Conservation (phyloP, 78 protist genomes). For the Neovahlkampfia damariscottae region DNA sequence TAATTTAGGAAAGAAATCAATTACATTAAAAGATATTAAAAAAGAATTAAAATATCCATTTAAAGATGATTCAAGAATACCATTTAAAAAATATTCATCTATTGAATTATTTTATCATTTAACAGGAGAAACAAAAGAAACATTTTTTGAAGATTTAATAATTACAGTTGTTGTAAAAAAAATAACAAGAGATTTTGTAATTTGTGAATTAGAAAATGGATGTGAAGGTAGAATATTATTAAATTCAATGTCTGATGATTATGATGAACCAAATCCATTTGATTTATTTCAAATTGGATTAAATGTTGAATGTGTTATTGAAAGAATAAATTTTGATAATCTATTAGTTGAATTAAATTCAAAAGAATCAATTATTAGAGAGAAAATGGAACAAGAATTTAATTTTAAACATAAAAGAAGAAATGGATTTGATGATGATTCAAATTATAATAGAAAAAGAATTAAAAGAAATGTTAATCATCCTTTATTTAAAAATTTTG, state of each 20-base stretch:
- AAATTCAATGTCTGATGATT: no score
- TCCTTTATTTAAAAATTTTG: neutral
- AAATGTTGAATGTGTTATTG: neutral
- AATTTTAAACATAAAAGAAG: neutral
- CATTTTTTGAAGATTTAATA: neutral
- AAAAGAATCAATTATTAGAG: no score
- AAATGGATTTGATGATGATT: neutral
- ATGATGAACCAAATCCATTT: neutral
- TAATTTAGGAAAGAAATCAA: neutral
- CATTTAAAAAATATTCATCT: neutral
- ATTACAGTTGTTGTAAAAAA: neutral
- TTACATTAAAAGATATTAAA: neutral
- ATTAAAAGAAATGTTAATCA: neutral
- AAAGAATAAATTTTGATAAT: neutral
- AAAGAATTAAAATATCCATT: neutral
- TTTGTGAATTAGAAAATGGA: no score
- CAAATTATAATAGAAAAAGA: neutral
- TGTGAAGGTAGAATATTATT: no score
- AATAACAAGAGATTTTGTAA: neutral
- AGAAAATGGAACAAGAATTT: no score
- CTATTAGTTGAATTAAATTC: neutral
- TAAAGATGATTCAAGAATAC: neutral
- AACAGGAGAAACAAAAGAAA: neutral
- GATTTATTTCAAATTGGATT: no score
- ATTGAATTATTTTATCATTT: neutral